Conservation (phyloP, 2,329 filamentous ascomycete species). For the Beauveria caledonica region DNA sequence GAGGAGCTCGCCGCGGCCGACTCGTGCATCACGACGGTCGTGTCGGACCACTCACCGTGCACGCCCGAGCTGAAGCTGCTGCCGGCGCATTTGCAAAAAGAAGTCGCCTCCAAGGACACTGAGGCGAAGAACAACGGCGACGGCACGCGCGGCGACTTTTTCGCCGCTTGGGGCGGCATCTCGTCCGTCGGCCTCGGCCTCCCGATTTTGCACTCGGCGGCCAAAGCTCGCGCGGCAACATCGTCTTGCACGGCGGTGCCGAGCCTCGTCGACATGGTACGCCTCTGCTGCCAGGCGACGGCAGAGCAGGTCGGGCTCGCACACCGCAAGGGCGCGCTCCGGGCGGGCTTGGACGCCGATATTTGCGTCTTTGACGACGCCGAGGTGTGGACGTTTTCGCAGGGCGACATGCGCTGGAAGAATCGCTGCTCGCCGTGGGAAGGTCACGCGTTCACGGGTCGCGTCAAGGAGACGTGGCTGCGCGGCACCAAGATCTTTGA, state of each 20-base stretch:
- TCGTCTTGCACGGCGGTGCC: conserved; percentile 30
- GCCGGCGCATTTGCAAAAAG: conserved; percentile 50
- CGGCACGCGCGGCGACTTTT: conserved; percentile 66
- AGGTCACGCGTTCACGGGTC: conserved; percentile 65
- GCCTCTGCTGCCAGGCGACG: conserved; percentile 79
- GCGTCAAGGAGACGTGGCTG: conserved; percentile 80
- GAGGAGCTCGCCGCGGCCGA: conserved; percentile 62
- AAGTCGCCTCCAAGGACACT: conserved; percentile 27
- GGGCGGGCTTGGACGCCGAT: conserved; percentile 79
- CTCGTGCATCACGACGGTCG: conserved; percentile 82
- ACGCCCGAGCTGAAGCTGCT: conserved; percentile 90
- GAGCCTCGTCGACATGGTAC: conserved; percentile 68
- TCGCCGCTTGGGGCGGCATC: conserved; percentile 93
- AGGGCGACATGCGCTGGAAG: conserved; percentile 83
- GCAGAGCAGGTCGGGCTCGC: conserved; percentile 80
- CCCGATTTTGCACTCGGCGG: conserved; percentile 79
- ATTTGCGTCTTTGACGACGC: conserved; percentile 86
- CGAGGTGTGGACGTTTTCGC: conserved; percentile 65
- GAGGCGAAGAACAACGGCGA: conserved; percentile 11
- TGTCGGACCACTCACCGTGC: conserved; percentile 93
- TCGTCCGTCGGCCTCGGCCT: conserved; percentile 88
- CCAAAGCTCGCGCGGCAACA: conserved; percentile 47
- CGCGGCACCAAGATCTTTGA: conserved; percentile 68
- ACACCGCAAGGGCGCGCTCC: conserved; percentile 68
- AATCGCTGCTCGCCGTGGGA: conserved; percentile 91